phyloP scores from a whole-genome alignment of 441 rosid species.

The Erysimum cheiri region DNA sequence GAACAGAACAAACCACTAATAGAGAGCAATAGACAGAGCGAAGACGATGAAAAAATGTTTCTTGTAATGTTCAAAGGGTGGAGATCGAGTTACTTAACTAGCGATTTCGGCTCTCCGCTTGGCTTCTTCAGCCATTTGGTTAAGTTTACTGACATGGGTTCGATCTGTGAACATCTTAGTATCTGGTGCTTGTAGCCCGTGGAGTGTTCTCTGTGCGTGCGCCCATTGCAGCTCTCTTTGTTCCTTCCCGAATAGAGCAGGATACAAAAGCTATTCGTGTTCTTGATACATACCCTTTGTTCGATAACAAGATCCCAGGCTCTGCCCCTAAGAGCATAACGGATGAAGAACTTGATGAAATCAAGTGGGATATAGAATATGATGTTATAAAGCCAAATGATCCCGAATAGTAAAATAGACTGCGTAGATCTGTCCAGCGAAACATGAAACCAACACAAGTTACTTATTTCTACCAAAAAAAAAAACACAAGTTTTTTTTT shows the following conservation, averaged over 20 bases:
- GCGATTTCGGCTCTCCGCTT: constrained; percentile 97
- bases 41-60: constrained; percentile 4
- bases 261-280: not conserved
- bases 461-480: too few relatives aligned
- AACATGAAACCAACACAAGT: not conserved
- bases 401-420: constrained; percentile 65
- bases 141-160: constrained; percentile 78
- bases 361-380: constrained; percentile 88
- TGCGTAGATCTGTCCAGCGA: constrained; percentile 4
- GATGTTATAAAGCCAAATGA: constrained; percentile 91
- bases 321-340: constrained; percentile 83
- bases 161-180: constrained; percentile 88
- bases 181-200: constrained; percentile 87
- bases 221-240: constrained; percentile 98
- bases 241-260: constrained; percentile 69
- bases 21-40: constrained; percentile 23
- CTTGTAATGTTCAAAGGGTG: not conserved
- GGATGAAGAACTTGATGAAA: constrained; percentile 79
- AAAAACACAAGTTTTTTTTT: too few relatives aligned
- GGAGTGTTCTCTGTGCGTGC: constrained; percentile 90
- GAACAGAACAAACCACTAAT: constrained; percentile 22
- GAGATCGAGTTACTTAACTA: constrained; percentile 51
- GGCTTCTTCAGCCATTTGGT: constrained; percentile 95
- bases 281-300: constrained; percentile 71
- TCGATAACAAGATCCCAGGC: constrained; percentile 99